phyloP scores from a whole-genome alignment of 495 filamentous ascomycete species.

The Hypoxylon crocopeplum region DNA sequence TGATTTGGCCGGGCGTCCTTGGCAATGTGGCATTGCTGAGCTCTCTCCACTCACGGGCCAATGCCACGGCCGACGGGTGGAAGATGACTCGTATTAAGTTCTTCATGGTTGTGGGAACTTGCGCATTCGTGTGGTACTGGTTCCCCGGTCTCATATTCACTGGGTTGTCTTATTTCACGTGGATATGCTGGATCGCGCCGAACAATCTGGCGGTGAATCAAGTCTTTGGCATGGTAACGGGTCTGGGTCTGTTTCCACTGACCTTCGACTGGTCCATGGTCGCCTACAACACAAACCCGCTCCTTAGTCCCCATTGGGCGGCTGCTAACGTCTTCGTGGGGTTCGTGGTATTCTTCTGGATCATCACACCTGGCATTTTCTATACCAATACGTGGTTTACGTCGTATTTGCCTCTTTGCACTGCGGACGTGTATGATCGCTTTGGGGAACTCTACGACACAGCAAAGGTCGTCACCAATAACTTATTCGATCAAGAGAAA shows the following conservation, averaged over 20 bases:
- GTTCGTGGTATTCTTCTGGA: conserved; percentile 40
- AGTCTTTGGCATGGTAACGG: conserved; percentile 42
- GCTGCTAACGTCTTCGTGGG: conserved; percentile 38
- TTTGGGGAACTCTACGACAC: conserved; percentile 39
- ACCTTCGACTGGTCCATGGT: conserved; percentile 43
- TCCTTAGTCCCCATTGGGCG: conserved; percentile 38
- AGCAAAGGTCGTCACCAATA: conserved; percentile 27
- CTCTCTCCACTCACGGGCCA: conserved; percentile 35
- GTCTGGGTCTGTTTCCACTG: conserved; percentile 40
- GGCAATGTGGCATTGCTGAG: conserved; percentile 38
- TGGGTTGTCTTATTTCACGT: conserved; percentile 39
- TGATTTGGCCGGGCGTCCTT: conserved; percentile 41
- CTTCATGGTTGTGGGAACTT: conserved; percentile 34
- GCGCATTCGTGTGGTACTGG: conserved; percentile 42
- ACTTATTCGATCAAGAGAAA: conserved; percentile 36
- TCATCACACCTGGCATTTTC: conserved; percentile 44
- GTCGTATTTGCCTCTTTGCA: conserved; percentile 37
- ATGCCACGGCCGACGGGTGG: conserved; percentile 35
- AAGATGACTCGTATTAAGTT: conserved; percentile 38
- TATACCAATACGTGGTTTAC: conserved; percentile 43
- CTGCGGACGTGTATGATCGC: conserved; percentile 38
- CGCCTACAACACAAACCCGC: conserved; percentile 38
- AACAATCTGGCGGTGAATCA: conserved; percentile 41
- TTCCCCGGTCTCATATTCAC: conserved; percentile 40
- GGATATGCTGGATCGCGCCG: conserved; percentile 42